Base-by-base conservation (phyloP, 2,329 filamentous ascomycete species). In the Celoporthe dispersa region DNA sequence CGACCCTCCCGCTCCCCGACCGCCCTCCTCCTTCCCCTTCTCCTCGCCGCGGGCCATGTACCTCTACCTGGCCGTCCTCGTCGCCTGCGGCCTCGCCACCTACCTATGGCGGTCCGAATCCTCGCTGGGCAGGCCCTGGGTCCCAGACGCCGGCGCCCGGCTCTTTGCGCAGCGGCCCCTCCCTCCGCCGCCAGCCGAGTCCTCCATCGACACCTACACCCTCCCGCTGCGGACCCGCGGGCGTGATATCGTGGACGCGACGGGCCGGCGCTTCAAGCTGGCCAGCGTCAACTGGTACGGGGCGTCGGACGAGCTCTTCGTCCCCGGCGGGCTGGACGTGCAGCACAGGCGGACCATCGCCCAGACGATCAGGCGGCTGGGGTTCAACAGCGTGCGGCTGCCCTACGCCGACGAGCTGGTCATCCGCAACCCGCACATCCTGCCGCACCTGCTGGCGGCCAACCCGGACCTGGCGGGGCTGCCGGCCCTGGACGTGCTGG, bases 391-490 rank as follows among this genome's bases (percentile, higher is more conserved):
- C 75, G 90, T 92, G 62, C 84, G 90, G 2, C 79, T 92, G 62
- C 90, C 90, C 2, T 92, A 92, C 79, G 85, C 88, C 25, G 90
- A 92, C 78, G 90, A 92, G 80, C 83, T 92, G 80, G 89, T 92
- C 65, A 83, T 85, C 41, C 76, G 80, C 31, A 91, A 92, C 75
- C 89, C 89, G 0, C 75, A 82, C 33, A 81, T 91, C 62, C 79
- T 85, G 28, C 79, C 81, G 3, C 79, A 84, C 60, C 79, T 86
- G 9, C 79, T 92, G 57, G 77, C 81, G 9, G 87, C 88, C 11
- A 92, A 92, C 75, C 82, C 84, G 60, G 89, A 92, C 74, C 82
- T 92, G 14, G 77, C 85, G 11, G 87, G 87, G 1, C 76, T 81
- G 65, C 81, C 81, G 60, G 90, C 90, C 8, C 77, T 92, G 72